Percentiles rank a stretch among this genome's conserved stretches.
Evolutionary conservation across 805 yeast genomes (phyloP).

Genomic region (Cyberlindnera veronae): DNA sequence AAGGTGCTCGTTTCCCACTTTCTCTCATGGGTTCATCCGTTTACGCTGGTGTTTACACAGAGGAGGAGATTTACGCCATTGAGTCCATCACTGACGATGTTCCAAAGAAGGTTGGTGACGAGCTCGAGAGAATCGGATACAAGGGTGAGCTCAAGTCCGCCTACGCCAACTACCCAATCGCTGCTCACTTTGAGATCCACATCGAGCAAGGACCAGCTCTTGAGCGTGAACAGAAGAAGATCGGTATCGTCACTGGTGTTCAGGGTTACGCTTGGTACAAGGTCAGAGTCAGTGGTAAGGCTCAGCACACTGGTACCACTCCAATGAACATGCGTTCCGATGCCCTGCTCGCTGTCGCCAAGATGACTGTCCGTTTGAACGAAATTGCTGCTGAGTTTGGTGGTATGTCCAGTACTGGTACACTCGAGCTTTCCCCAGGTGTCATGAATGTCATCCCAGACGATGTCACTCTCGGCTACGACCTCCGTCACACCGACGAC

Average conservation of each 20-base stretch:
- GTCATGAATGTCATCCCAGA: slow-evolving; percentile 69
- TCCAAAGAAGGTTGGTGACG: slow-evolving; percentile 49
- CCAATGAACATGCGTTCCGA: slow-evolving; percentile 60
- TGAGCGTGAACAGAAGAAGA: slow-evolving; percentile 49
- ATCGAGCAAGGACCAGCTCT: slow-evolving; percentile 76
- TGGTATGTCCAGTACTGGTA: slow-evolving; percentile 60
- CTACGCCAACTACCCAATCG: slow-evolving; percentile 49
- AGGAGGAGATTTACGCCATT: slow-evolving; percentile 48
- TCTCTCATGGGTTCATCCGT: slow-evolving; percentile 64
- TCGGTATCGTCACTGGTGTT: slow-evolving; percentile 65
- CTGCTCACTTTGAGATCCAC: slow-evolving; percentile 71
- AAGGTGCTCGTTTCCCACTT: slow-evolving; percentile 75
- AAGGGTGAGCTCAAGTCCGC: slow-evolving; percentile 49
- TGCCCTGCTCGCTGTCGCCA: slow-evolving; percentile 55
- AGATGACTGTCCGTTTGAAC: slow-evolving; percentile 52
- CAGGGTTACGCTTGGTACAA: slow-evolving; percentile 66
- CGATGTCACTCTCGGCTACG: slow-evolving; percentile 55
- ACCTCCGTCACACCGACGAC: slow-evolving; percentile 53
- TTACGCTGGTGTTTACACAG: slow-evolving; percentile 52
- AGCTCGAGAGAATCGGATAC: slow-evolving; percentile 60
- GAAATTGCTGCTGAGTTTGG: slow-evolving; percentile 48
- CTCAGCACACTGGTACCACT: slow-evolving; percentile 74
- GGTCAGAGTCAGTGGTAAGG: slow-evolving; percentile 54
- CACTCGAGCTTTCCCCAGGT: slow-evolving; percentile 52
- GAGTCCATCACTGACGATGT: slow-evolving; percentile 50